Evolutionary conservation across 306 rosid genomes (phyloP), one percentile per base, ranked within the genome.

Genomic region (Quercus gilva): DNA sequence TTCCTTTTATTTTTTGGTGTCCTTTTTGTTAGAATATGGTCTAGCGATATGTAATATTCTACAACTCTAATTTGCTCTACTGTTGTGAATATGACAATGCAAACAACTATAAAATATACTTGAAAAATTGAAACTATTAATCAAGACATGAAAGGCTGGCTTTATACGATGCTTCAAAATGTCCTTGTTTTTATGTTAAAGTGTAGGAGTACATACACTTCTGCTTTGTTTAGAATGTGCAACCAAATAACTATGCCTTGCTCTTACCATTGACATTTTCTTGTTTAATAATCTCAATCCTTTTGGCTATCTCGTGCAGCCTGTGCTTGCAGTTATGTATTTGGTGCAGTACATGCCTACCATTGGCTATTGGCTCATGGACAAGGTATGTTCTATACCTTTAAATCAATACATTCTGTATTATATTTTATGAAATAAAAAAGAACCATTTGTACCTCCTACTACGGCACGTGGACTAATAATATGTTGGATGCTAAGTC

Each of bases 341-440:
- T 61, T 83, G 74, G 89, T 88, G 84, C 91, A 88, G 64, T 88
- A 85, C 83, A 79, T 81, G 91, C 89, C 91, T 55, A 79, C 86
- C 13, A 12, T 88, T 61, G 91, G 91, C 65, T 85, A 75, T 87
- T 88, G 91, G 91, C 81, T 88, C 75, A 88, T 85, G 91, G 91
- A 85, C 76, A 85, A 85, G 91, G 91, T 83, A 83, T 26, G 31
- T 73, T 49, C 69, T 28, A 10, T 70, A 28, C 19, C 70, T 69
- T 56, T 65, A 56, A 49, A 49, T 59, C 65, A 59, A 11, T 23
- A 20, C 14, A 49, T 59, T 23, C 18, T 11, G 26, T 8, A 23
- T 20, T 26, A 59, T 21, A 11, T 21, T 25, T 25, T 59, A 18
- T 64, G 70, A 26, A 35, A 29, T 15, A 28, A 63, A 28, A 63